Conservation (phyloP, 768 basidiomycete species). For the Tephrocybe sp. region DNA sequence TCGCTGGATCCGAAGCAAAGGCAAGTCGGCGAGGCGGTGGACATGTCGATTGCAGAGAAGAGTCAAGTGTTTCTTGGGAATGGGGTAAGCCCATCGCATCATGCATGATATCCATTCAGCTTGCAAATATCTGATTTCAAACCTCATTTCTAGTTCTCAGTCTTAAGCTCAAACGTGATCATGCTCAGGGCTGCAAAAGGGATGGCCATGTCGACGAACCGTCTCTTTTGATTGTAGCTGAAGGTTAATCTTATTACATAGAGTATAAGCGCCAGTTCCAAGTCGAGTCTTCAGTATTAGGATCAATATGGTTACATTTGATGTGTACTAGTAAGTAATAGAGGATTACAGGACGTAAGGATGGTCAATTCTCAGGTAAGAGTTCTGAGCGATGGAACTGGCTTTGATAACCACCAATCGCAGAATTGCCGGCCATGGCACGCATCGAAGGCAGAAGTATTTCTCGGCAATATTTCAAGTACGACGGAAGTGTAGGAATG, state of each 20-base stretch:
- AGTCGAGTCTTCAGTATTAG: too few relatives aligned
- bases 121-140: background rate
- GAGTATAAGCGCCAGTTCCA: too few relatives aligned
- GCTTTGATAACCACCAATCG: too few relatives aligned
- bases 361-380: too few relatives aligned
- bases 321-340: too few relatives aligned
- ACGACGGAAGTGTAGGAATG: too few relatives aligned
- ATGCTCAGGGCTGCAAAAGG: constrained; percentile 45
- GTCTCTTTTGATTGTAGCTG: constrained; percentile 36
- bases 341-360: too few relatives aligned
- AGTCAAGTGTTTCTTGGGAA: constrained; percentile 63
- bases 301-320: too few relatives aligned
- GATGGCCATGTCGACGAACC: constrained; percentile 31
- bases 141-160: constrained; percentile 37
- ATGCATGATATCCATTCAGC: background rate
- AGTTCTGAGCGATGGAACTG: too few relatives aligned
- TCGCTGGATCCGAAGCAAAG: constrained; percentile 42
- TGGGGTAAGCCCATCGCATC: constrained; percentile 40
- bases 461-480: constrained; percentile 76
- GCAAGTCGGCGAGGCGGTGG: constrained; percentile 49
- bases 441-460: constrained; percentile 58
- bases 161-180: constrained; percentile 47
- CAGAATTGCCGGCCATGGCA: too few relatives aligned
- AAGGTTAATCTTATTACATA: too few relatives aligned
- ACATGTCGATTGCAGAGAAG: constrained; percentile 57